Evolutionary conservation across 345 rosid genomes (phyloP), one percentile per base, ranked within the genome.

Genomic region (Eutrema heterophyllum): DNA sequence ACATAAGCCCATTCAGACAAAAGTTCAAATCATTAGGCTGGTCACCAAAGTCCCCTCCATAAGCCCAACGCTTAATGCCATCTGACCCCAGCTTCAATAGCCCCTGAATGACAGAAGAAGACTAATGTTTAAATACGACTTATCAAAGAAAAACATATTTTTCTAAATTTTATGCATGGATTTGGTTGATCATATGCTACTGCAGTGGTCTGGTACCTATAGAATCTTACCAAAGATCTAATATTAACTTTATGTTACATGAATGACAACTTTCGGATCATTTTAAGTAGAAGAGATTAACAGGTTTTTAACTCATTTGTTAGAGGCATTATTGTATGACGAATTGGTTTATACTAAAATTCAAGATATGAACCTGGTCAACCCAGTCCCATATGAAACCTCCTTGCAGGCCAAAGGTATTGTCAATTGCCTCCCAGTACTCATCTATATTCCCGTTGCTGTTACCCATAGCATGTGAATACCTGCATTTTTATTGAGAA

Each of bases 351-450:
- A 67, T 41, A 53, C 14, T 33, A 21, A 68, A 35, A 46, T 41
- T 68, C 24, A 61, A 44, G 65, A 68, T 68, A 44, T 36, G 76
- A 73, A 94, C 99, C 97, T 92, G 93, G 73, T 95, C 99, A 79
- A 81, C 96, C 99, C 99, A 95, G 1, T 95, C 99, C 99, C 99
- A 95, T 75, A 95, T 92, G 81, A 95, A 92, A 54, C 99, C 99
- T 79, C 99, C 99, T 83, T 95, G 99, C 46, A 95, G 96, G 80
- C 99, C 99, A 72, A 95, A 95, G 29, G 89, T 88, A 73, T 73
- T 82, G 71, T 95, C 96, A 79, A 92, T 92, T 60, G 97, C 97
- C 77, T 90, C 89, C 99, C 99, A 95, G 75, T 95, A 95, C 73
- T 88, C 88, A 48, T 78, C 81, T 59, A 95, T 79, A 80, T 92